These are phyloP conservation scores for Penicillium psychrofluorescens DNA, from an alignment of 495 filamentous ascomycete genomes.

Conservation along the genomic window DNA sequence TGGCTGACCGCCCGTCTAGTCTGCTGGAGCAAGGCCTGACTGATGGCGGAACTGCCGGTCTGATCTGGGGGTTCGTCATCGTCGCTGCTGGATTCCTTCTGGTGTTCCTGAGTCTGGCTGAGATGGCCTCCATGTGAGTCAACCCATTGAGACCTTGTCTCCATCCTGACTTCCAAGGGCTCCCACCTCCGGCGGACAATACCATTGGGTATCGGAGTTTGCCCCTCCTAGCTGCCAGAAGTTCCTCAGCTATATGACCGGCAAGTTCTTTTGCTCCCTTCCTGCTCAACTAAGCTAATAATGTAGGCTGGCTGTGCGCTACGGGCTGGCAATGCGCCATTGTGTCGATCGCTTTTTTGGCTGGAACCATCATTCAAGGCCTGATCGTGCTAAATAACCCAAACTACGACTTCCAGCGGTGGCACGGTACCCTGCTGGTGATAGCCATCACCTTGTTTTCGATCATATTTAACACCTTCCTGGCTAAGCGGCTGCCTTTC, in stretches of 20 bases:
- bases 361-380: constrained; percentile 52
- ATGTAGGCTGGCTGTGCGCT: constrained; percentile 51
- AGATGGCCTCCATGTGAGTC: constrained; percentile 51
- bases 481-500: constrained; percentile 45
- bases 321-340: constrained; percentile 55
- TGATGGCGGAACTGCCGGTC: constrained; percentile 49
- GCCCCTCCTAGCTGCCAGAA: constrained; percentile 46
- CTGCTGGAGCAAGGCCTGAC: constrained; percentile 37
- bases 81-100: constrained; percentile 39
- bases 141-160: not conserved
- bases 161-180: constrained; percentile 20
- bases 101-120: constrained; percentile 45
- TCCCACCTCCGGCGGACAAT: constrained; percentile 44
- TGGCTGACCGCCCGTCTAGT: constrained; percentile 5
- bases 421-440: constrained; percentile 55
- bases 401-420: constrained; percentile 39
- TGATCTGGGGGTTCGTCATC: constrained; percentile 50
- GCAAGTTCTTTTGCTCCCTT: constrained; percentile 11
- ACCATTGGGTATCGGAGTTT: constrained; percentile 56
- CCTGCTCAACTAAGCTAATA: no score
- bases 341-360: constrained; percentile 46
- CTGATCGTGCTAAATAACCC: constrained; percentile 47
- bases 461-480: constrained; percentile 49
- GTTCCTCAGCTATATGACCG: constrained; percentile 53
- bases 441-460: constrained; percentile 43